Evolutionary conservation across 164 flowering plant species (phyloP), one percentile per base, ranked within the genome.

Genomic region (Pachysandra terminalis): DNA sequence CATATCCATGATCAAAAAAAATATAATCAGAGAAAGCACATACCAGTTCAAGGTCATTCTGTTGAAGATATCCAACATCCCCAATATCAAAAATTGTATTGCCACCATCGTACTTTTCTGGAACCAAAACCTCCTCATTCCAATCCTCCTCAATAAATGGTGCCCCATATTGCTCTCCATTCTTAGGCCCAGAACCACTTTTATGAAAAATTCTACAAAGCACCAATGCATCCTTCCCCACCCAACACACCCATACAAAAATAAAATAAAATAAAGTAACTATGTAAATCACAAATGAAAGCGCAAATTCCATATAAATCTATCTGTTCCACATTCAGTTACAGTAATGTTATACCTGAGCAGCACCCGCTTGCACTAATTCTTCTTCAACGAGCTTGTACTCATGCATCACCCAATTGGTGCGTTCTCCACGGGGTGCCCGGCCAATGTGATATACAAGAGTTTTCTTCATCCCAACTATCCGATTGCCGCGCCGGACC

Each of bases 331-430:
- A n/a, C 56, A 19, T 56, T 64, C 49, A 41, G 27, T 28, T 22
- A 12, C 17, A 41, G 19, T 24, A 7, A 13, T 7, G 16, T 4
- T 16, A 55, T 62, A 90, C 96, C 83, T 77, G 87, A 0, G 60
- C 59, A 23, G 80, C 35, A 19, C 87, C 90, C 14, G 75, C 70
- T 65, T 71, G 72, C 68, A 61, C 80, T 54, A 83, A 37, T 21
- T 76, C 83, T 40, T 73, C 79, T 24, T 85, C 87, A 14, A 40
- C 61, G n/a, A 82, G 81, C 9, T 64, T 71, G 66, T 83, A 87
- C 81, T 87, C 91, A 57, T 87, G 87, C 85, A 85, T 87, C 0
- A 85, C 84, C 91, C 91, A 87, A 48, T 85, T 80, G 26, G 84
- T 81, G 25, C 84, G 66, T 70, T 78, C 62, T 6, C 87, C 85